phyloP scores from a whole-genome alignment of 495 filamentous ascomycete species.

The Penicillium parvum region DNA sequence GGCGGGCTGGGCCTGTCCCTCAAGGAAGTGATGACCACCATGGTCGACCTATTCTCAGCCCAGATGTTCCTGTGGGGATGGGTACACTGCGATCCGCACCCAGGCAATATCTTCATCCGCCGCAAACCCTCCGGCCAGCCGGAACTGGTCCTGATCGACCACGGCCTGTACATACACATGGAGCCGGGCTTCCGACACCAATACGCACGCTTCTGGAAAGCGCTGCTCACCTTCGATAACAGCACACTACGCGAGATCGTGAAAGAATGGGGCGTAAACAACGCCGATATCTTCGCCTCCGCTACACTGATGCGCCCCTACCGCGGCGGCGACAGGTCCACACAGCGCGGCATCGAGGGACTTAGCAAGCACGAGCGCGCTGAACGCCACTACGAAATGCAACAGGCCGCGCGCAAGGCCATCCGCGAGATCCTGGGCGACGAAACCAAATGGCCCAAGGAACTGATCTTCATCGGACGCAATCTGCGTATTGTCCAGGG shows the following conservation, averaged over 20 bases:
- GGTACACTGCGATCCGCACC: conserved; percentile 94
- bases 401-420: conserved; percentile 75
- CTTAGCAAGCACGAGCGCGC: conserved; percentile 49
- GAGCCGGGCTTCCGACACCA: conserved; percentile 77
- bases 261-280: conserved; percentile 76
- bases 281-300: conserved; percentile 83
- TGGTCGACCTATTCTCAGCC: conserved; percentile 90
- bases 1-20: conserved; percentile 79
- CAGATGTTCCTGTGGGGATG: conserved; percentile 96
- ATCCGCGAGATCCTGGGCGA: conserved; percentile 81
- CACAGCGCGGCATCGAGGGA: conserved; percentile 57
- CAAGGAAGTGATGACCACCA: conserved; percentile 88
- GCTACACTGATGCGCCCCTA: conserved; percentile 89
- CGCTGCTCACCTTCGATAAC: conserved; percentile 91
- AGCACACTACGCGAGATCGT: conserved; percentile 66
- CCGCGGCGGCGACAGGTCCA: conserved; percentile 70
- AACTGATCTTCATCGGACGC: conserved; percentile 91
- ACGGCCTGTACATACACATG: conserved; percentile 93
- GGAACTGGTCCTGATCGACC: conserved; percentile 93
- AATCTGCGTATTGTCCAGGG: conserved; percentile 91
- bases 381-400: conserved; percentile 73
- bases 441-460: conserved; percentile 86
- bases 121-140: conserved; percentile 74
- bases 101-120: conserved; percentile 93
- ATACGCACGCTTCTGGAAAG: conserved; percentile 91